A percentile compares a stretch with the other conserved stretches of the same genome.
phyloP scores from a whole-genome alignment of 768 basidiomycete species.

The Trametes sanguinea region DNA sequence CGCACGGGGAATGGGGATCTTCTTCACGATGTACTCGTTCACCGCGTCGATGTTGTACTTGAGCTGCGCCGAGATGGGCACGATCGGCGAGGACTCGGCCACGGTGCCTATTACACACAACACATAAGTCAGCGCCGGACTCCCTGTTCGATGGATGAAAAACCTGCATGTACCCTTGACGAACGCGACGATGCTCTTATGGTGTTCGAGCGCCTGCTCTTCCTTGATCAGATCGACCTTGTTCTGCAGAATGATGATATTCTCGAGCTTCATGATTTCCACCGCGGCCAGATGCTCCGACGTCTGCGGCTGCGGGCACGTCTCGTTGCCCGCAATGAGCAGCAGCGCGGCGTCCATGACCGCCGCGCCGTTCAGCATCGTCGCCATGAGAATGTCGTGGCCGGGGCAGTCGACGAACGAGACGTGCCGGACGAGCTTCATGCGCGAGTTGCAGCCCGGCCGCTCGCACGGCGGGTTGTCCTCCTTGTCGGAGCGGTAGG shows the following conservation, averaged over 20 bases:
- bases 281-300: slow-evolving; percentile 98
- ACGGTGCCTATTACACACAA: slow-evolving; percentile 70
- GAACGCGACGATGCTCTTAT: slow-evolving; percentile 93
- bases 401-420: slow-evolving; percentile 98
- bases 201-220: slow-evolving; percentile 89
- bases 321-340: slow-evolving; percentile 96
- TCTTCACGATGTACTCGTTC: slow-evolving; percentile 97
- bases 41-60: slow-evolving; percentile 99
- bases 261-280: slow-evolving; percentile 98
- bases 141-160: too few relatives aligned
- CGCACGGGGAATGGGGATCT: slow-evolving; percentile 95
- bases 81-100: slow-evolving; percentile 95
- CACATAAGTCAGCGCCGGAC: too few relatives aligned
- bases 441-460: slow-evolving; percentile 84
- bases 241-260: slow-evolving; percentile 98
- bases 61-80: slow-evolving; percentile 97
- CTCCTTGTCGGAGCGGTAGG: slow-evolving; percentile 93
- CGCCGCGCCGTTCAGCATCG: slow-evolving; percentile 99
- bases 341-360: slow-evolving; percentile 99
- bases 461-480: slow-evolving; percentile 92
- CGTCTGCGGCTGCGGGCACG: slow-evolving; percentile 98
- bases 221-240: slow-evolving; percentile 99
- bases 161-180: slow-evolving; percentile 71
- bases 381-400: slow-evolving; percentile 99
- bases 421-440: slow-evolving; percentile 94